phyloP scores from a whole-genome alignment of 495 filamentous ascomycete genomes.

The Achaetomiella virescens region DNA sequence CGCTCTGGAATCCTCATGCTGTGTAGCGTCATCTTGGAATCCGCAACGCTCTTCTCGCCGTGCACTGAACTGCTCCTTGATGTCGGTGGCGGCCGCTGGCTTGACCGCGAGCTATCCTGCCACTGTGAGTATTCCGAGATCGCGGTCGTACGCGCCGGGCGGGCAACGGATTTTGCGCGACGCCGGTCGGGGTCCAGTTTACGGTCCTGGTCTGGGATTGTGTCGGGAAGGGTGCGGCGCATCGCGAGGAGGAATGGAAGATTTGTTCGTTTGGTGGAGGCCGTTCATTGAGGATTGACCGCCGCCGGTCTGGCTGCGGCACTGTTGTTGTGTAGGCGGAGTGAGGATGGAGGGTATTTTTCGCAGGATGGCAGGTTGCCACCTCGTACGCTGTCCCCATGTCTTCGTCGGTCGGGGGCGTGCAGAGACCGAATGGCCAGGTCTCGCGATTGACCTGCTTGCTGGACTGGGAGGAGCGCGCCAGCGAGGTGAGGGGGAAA shows the following conservation, averaged over 20 bases:
- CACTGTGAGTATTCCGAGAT: conserved; percentile 10
- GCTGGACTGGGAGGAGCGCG: neutral
- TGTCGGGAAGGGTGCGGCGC: neutral
- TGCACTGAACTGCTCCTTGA: conserved; percentile 26
- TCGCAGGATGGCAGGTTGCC: conserved; percentile 37
- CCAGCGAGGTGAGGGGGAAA: conserved; percentile 10
- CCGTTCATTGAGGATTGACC: conserved; percentile 26
- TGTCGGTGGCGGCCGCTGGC: conserved; percentile 31
- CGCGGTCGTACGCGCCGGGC: conserved; percentile 10
- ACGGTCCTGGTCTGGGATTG: neutral
- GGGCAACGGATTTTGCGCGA: neutral
- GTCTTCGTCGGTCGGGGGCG: conserved; percentile 43
- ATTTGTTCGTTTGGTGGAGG: conserved; percentile 25
- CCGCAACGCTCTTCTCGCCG: conserved; percentile 25
- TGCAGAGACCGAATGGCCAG: conserved; percentile 36
- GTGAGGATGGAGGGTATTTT: conserved; percentile 29
- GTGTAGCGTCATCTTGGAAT: conserved; percentile 48
- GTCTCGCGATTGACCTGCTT: neutral
- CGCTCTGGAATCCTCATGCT: conserved; percentile 65
- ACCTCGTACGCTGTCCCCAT: conserved; percentile 46
- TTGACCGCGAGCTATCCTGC: conserved; percentile 21
- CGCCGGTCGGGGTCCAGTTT: neutral
- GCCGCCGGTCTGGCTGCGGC: conserved; percentile 19
- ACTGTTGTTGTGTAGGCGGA: conserved; percentile 26
- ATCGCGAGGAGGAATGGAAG: conserved; percentile 21